phyloP scores from a whole-genome alignment of 2,329 filamentous ascomycete genomes.

The Saccharata proteae region DNA sequence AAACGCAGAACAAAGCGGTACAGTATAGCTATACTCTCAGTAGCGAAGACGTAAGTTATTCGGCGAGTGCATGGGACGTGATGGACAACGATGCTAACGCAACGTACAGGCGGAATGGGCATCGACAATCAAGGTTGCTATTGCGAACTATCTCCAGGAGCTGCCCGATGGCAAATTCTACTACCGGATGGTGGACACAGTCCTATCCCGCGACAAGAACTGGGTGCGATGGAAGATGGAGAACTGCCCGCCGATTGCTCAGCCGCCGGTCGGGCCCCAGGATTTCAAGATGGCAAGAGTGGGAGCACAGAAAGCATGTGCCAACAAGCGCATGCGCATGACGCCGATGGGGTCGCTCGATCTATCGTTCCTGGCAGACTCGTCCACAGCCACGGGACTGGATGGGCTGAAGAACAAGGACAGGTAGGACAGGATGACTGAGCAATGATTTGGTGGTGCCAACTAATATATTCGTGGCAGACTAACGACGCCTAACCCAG shows the following conservation, averaged over 20 bases:
- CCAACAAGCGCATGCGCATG: conserved; percentile 53
- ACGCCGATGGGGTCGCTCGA: conserved; percentile 61
- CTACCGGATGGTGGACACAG: conserved; percentile 91
- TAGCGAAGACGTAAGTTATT: conserved; percentile 64
- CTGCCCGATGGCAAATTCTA: conserved; percentile 84
- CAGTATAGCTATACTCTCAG: conserved; percentile 65
- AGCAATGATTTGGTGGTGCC: conserved; percentile 1
- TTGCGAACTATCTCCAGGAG: conserved; percentile 71
- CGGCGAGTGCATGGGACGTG: not conserved
- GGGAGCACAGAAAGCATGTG: conserved; percentile 52
- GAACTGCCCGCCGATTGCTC: conserved; percentile 77
- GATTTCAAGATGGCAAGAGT: conserved; percentile 60
- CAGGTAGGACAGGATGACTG: conserved; percentile 27
- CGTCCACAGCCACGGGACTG: conserved; percentile 48
- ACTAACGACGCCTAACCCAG: conserved; percentile 46
- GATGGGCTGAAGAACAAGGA: conserved; percentile 55
- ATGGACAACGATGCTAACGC: not conserved
- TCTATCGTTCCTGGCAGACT: conserved; percentile 65
- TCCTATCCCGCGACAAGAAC: conserved; percentile 90
- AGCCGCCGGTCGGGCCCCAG: conserved; percentile 54
- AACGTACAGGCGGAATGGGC: conserved; percentile 70
- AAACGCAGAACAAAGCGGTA: conserved; percentile 68
- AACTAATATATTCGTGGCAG: too few species aligned
- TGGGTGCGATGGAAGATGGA: conserved; percentile 99
- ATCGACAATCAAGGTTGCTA: conserved; percentile 59